Evolutionary conservation across 805 yeast species (phyloP).

Genomic region (Cyberlindnera japonica): DNA sequence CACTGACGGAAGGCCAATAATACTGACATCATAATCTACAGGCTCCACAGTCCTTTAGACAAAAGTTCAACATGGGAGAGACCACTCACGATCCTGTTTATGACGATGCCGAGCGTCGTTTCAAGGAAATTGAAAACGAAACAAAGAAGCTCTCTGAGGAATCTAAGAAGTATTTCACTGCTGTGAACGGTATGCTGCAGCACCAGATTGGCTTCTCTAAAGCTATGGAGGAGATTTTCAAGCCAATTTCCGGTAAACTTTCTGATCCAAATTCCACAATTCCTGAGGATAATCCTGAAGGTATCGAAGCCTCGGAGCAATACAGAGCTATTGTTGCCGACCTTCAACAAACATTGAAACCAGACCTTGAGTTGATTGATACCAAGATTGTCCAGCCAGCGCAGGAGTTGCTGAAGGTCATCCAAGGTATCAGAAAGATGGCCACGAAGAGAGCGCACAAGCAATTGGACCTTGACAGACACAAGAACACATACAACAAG

Average conservation of each 20-base stretch:
- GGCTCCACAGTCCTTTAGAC: conserved; percentile 90
- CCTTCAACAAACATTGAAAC: conserved; percentile 78
- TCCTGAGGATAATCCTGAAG: conserved; percentile 95
- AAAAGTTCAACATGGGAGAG: conserved; percentile 86
- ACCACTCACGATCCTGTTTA: conserved; percentile 82
- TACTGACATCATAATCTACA: conserved; percentile 14
- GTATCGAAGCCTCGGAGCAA: conserved; percentile 90
- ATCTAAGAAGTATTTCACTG: conserved; percentile 82
- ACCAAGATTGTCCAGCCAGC: conserved; percentile 88
- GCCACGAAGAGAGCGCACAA: conserved; percentile 94
- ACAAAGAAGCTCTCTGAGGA: conserved; percentile 88
- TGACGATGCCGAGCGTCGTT: conserved; percentile 93
- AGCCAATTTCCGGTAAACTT: conserved; percentile 90
- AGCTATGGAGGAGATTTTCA: conserved; percentile 92
- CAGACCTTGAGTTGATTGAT: conserved; percentile 90
- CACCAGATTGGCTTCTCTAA: conserved; percentile 95
- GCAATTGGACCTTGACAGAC: conserved; percentile 90
- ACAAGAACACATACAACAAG: conserved; percentile 62
- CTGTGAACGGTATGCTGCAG: conserved; percentile 89
- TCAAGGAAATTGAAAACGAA: conserved; percentile 85
- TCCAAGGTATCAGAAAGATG: conserved; percentile 85
- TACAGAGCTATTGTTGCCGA: conserved; percentile 86
- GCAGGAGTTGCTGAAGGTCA: conserved; percentile 80
- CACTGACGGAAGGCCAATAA: conserved; percentile 3
- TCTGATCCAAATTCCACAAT: conserved; percentile 83